Conservation (phyloP, 257 asterid genomes). For the Ophiorrhiza pumila region DNA sequence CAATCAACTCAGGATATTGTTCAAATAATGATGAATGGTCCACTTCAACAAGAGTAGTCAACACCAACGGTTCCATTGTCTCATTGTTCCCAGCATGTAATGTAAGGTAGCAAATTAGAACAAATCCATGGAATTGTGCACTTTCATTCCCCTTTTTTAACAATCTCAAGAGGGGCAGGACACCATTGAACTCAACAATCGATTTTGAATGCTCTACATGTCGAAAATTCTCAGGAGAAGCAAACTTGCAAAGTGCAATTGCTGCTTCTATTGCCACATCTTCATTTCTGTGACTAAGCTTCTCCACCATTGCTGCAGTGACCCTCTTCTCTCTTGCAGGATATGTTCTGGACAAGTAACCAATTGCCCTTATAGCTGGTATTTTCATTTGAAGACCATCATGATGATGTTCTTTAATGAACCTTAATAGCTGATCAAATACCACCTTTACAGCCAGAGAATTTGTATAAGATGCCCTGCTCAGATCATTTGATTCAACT, state of each 20-base stretch:
- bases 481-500: constrained; percentile 55
- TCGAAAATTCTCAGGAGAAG: constrained; percentile 54
- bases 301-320: constrained; percentile 40
- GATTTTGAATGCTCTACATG: constrained; percentile 58
- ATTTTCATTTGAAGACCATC: constrained; percentile 32
- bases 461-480: constrained; percentile 63
- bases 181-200: constrained; percentile 57
- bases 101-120: too few species aligned
- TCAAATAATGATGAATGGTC: constrained; percentile 44
- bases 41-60: constrained; percentile 49
- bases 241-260: constrained; percentile 58
- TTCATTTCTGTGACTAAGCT: constrained; percentile 47
- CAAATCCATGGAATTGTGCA: constrained; percentile 45
- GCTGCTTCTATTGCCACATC: constrained; percentile 66
- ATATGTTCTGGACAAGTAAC: constrained; percentile 63
- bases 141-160: constrained; percentile 51
- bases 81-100: constrained; percentile 59
- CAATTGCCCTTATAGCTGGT: constrained; percentile 55
- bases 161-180: constrained; percentile 48
- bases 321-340: constrained; percentile 74
- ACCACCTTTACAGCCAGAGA: constrained; percentile 80
- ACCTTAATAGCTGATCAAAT: constrained; percentile 68
- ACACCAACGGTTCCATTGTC: constrained; percentile 52
- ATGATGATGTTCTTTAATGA: constrained; percentile 45
- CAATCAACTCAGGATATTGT: constrained; percentile 57